These are phyloP conservation scores for Phanerodontia chrysosporium DNA, from an alignment of 768 basidiomycete species.

Conservation along the genomic window DNA sequence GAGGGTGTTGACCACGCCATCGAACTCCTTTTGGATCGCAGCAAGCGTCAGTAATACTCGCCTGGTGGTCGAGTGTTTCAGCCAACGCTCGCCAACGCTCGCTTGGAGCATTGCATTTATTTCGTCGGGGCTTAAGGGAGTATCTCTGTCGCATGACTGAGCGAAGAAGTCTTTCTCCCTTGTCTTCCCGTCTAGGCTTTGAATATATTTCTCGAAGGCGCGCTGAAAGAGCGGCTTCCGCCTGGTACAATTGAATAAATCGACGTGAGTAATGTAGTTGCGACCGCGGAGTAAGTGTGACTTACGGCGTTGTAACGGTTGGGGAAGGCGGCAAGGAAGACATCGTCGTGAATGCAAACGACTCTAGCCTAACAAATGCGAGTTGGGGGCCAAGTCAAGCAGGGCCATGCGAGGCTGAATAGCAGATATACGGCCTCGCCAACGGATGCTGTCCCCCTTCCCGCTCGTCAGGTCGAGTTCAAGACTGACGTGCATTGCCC, in stretches of 20 bases:
- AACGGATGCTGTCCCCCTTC: too few species aligned
- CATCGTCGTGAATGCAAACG: too few species aligned
- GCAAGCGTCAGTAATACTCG: background rate
- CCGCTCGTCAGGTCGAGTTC: too few species aligned
- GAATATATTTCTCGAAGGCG: background rate
- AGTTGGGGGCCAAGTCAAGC: too few species aligned
- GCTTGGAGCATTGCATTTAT: background rate
- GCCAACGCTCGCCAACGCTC: background rate
- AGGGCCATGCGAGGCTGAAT: too few species aligned
- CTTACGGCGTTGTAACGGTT: too few species aligned
- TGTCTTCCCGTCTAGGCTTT: background rate
- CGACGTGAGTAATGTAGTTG: too few species aligned
- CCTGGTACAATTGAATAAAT: background rate
- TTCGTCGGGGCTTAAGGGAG: background rate
- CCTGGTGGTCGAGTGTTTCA: background rate
- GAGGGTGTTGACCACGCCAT: background rate
- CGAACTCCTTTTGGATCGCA: background rate
- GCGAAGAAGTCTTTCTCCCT: slow-evolving; percentile 2
- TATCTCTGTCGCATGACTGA: background rate
- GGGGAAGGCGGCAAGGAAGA: too few species aligned
- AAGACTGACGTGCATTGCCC: too few species aligned
- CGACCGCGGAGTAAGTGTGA: too few species aligned
- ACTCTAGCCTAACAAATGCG: too few species aligned
- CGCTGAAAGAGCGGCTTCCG: background rate
- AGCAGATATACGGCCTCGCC: too few species aligned